Percentiles rank a stretch among this genome's conserved stretches.
Conservation (phyloP, 805 yeast species). For the Candida krabiensis region DNA sequence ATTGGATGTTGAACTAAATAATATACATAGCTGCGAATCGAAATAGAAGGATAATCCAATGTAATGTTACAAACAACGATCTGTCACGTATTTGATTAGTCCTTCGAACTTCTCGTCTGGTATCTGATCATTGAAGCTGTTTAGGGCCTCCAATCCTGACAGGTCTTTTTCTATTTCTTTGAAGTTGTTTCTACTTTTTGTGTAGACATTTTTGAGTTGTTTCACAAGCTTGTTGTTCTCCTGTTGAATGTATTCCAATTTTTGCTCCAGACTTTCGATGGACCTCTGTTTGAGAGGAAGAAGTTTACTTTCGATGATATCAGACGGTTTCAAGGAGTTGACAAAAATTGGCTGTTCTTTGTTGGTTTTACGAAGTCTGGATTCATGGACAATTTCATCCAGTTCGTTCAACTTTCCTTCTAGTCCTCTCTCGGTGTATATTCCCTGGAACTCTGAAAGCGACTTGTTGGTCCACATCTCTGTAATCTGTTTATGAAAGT, state of each 20-base stretch:
- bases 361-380: slow-evolving; percentile 23
- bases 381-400: slow-evolving; percentile 47
- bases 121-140: slow-evolving; percentile 11
- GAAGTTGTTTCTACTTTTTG: slow-evolving; percentile 10
- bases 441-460: slow-evolving; percentile 45
- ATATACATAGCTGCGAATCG: slow-evolving; percentile 1
- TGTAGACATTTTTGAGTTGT: slow-evolving; percentile 11
- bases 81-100: slow-evolving; percentile 21
- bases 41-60: not conserved
- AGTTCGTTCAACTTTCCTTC: slow-evolving; percentile 44
- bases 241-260: slow-evolving; percentile 14
- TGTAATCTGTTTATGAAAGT: slow-evolving; percentile 45
- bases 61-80: slow-evolving; percentile 8
- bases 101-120: slow-evolving; percentile 19
- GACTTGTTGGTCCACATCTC: slow-evolving; percentile 44
- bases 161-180: slow-evolving; percentile 9
- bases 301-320: slow-evolving; percentile 21
- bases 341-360: slow-evolving; percentile 14
- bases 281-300: slow-evolving; percentile 15
- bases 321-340: slow-evolving; percentile 21
- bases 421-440: slow-evolving; percentile 45
- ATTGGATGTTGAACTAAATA: not conserved
- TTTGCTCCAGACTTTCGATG: slow-evolving; percentile 12
- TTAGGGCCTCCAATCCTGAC: slow-evolving; percentile 14
- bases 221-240: slow-evolving; percentile 14